Percentiles rank a stretch among this genome's conserved stretches.
Conservation (phyloP, 1,139 yeast genomes). For the Pichia sp. region DNA sequence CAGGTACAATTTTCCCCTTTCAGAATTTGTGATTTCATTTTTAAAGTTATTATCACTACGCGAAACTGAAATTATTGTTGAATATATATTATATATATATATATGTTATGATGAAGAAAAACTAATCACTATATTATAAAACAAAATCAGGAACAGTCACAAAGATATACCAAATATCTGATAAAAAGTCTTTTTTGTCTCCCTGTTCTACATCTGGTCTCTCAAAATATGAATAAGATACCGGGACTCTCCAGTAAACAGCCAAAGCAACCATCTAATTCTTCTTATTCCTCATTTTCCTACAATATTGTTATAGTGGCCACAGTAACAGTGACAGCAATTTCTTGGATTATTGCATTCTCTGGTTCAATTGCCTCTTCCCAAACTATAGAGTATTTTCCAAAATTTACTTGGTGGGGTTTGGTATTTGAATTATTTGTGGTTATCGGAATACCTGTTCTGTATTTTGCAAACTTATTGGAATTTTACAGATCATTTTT, state of each 20-base stretch:
- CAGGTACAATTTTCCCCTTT: too few species aligned
- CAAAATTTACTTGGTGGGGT: constrained; percentile 96
- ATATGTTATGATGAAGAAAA: too few species aligned
- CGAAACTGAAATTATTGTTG: too few species aligned
- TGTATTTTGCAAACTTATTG: constrained; percentile 62
- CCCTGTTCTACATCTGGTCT: too few species aligned
- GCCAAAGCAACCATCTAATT: not conserved
- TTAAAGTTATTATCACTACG: too few species aligned
- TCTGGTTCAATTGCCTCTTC: constrained; percentile 73
- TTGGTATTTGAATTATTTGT: constrained; percentile 72
- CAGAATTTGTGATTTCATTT: too few species aligned
- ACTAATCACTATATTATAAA: too few species aligned
- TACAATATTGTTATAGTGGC: constrained; percentile 8
- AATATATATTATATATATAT: too few species aligned
- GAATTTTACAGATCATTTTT: constrained; percentile 66
- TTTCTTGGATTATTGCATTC: constrained; percentile 79
- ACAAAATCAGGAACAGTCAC: too few species aligned
- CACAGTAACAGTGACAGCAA: constrained; percentile 29
- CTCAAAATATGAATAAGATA: too few species aligned
- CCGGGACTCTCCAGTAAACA: not conserved
- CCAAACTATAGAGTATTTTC: constrained; percentile 37
- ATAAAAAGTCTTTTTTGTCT: too few species aligned
- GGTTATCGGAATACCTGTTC: constrained; percentile 46
- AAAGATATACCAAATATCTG: not conserved
- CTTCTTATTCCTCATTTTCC: not conserved